Base-by-base conservation (phyloP, 441 rosid species). In the Euphorbia schlechtendalii region DNA sequence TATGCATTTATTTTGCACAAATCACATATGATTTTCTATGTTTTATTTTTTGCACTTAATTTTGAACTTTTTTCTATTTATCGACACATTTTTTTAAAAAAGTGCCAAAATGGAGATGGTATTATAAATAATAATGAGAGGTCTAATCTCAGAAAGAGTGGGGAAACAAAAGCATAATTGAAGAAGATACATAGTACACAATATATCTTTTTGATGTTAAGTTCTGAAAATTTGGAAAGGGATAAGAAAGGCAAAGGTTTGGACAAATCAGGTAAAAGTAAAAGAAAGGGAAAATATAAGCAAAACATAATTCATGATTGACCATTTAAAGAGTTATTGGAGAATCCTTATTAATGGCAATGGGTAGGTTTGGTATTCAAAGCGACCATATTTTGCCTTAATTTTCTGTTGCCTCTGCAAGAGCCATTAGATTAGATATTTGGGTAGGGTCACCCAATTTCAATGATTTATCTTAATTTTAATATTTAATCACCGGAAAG, bases 351-450 rank as follows among this genome's bases (percentile, higher is more conserved):
- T 64, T 55, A 49, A 57, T 61, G 70, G 59, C 13, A 28, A 69
- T 21, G 41, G 40, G 69, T 32, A 6, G 34, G 34, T 6, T 40
- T 18, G 30, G 49, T 43, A 30, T 24, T 52, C 24, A 0, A 7
- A 36, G 70, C 65, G 71, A 67, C 71, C 76, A 65, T 32, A 53
- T 30, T n/a, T 40, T 61, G 64, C 65, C 43, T 22, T 8, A 38
- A 17, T 15, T 17, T 15, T 4, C 20, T 2, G 15, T 5, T 46
- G 3, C 5, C 20, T 20, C 4, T 46, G 15, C 34, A n/a, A n/a
- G n/a, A n/a, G n/a, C n/a, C n/a, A n/a, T n/a, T n/a, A n/a, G n/a
- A n/a, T n/a, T n/a, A n/a, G n/a, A n/a, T n/a, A n/a, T n/a, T n/a
- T n/a, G n/a, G n/a, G n/a, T n/a, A n/a, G n/a, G n/a, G n/a, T n/a